Evolutionary conservation across 1,284 basidiomycete genomes (phyloP).

Genomic region (Boletus holoroseus): DNA sequence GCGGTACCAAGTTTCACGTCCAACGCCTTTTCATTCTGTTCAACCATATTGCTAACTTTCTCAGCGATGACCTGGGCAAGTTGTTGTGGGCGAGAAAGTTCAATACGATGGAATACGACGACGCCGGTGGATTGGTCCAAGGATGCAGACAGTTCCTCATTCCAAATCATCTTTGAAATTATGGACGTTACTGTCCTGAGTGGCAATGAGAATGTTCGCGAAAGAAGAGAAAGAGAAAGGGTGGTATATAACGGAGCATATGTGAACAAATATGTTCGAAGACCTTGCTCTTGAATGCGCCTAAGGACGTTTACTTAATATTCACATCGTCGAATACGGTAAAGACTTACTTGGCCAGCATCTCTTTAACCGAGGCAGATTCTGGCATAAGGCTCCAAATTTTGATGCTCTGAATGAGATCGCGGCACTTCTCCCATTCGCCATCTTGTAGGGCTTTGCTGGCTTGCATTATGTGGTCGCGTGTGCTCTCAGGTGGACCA

Average conservation of each 20-base stretch:
- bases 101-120: slow-evolving; percentile 85
- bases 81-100: slow-evolving; percentile 86
- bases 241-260: slow-evolving; percentile 94
- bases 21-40: slow-evolving; percentile 93
- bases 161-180: slow-evolving; percentile 99
- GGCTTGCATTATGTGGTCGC: slow-evolving; percentile 99
- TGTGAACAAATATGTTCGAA: slow-evolving; percentile 98
- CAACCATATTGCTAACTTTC: slow-evolving; percentile 82
- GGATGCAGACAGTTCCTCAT: slow-evolving; percentile 90
- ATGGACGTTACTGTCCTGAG: slow-evolving; percentile 81
- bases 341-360: slow-evolving; percentile 77
- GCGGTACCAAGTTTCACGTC: slow-evolving; percentile 80
- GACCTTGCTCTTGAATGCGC: slow-evolving; percentile 96
- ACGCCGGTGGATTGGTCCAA: slow-evolving; percentile 87
- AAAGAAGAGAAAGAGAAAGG: slow-evolving; percentile 81
- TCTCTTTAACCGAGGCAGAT: slow-evolving; percentile 82
- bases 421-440: slow-evolving; percentile 94
- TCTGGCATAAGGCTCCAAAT: slow-evolving; percentile 97
- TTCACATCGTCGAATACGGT: neutral
- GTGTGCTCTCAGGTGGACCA: slow-evolving; percentile 96
- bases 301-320: slow-evolving; percentile 36
- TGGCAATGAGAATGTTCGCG: slow-evolving; percentile 83
- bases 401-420: slow-evolving; percentile 93
- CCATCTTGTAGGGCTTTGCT: slow-evolving; percentile 94
- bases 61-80: slow-evolving; percentile 86